Percentiles rank a stretch among this genome's conserved stretches.
Evolutionary conservation across 257 asterid genomes (phyloP).

Genomic region (Solanum chmielewskii): DNA sequence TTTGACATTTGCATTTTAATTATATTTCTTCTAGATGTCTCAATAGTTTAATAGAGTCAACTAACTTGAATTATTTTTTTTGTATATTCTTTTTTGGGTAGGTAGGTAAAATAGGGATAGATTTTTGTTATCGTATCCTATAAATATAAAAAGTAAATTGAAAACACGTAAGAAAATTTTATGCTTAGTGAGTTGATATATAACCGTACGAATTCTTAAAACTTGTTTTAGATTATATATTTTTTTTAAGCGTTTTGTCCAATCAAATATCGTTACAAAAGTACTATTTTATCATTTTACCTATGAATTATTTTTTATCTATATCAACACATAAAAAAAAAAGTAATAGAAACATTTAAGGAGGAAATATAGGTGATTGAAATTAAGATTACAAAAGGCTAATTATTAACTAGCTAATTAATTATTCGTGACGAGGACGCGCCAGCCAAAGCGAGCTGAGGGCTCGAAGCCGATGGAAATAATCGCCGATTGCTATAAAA

Average conservation of each 20-base stretch:
- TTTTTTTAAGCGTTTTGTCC: background rate
- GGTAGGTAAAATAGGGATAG: background rate
- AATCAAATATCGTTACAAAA: background rate
- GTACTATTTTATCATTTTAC: background rate
- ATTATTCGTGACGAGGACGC: constrained; percentile 47
- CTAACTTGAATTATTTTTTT: background rate
- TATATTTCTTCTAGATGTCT: background rate
- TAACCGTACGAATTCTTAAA: background rate
- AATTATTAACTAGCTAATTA: background rate
- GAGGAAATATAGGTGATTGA: background rate
- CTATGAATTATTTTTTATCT: background rate
- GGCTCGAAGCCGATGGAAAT: constrained; percentile 78
- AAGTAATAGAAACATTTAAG: background rate
- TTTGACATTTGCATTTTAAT: background rate
- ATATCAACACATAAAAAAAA: constrained; percentile 14
- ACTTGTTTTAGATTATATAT: background rate
- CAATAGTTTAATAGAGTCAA: background rate
- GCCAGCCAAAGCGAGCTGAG: constrained; percentile 79
- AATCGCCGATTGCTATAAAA: constrained; percentile 61
- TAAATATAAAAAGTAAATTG: no score
- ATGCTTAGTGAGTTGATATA: background rate
- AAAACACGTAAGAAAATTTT: no score
- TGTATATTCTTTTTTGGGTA: no score
- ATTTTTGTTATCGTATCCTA: no score
- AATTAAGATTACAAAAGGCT: constrained; percentile 1